Evolutionary conservation across 164 flowering plant genomes (phyloP).

Genomic region (Dillenia turbinata): DNA sequence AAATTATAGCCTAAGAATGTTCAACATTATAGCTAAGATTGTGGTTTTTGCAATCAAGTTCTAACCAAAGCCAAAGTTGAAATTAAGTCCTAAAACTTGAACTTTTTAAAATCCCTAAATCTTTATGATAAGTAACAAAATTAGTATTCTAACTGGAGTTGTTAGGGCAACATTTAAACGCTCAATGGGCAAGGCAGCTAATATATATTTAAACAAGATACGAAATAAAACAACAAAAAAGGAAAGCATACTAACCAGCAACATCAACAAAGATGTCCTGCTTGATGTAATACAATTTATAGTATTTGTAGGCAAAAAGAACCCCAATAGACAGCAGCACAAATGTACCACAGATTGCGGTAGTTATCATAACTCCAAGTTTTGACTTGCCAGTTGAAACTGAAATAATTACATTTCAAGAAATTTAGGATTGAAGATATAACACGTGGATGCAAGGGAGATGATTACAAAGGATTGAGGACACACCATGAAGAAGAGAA

Average conservation of each 20-base stretch:
- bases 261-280: slow-evolving; percentile 73
- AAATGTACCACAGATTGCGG: slow-evolving; percentile 44
- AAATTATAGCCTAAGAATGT: no score
- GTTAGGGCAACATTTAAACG: no score
- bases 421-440: slow-evolving; percentile 3
- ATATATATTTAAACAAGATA: slow-evolving; percentile 10
- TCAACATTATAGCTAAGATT: no score
- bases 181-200: no score
- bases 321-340: slow-evolving; percentile 45
- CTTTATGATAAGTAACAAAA: background rate
- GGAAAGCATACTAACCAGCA: slow-evolving; percentile 34
- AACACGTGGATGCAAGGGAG: slow-evolving; percentile 2
- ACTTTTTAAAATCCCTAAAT: no score
- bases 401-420: slow-evolving; percentile 18
- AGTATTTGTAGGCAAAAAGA: slow-evolving; percentile 31
- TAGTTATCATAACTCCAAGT: slow-evolving; percentile 27
- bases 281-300: slow-evolving; percentile 25
- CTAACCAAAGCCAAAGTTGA: no score
- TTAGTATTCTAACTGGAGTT: background rate
- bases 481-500: slow-evolving; percentile 41
- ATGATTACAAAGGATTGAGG: background rate
- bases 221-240: background rate
- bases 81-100: no score
- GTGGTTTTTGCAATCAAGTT: no score
- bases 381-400: slow-evolving; percentile 37